Conservation (phyloP, 768 basidiomycete species). For the Pleurotus djamor region DNA sequence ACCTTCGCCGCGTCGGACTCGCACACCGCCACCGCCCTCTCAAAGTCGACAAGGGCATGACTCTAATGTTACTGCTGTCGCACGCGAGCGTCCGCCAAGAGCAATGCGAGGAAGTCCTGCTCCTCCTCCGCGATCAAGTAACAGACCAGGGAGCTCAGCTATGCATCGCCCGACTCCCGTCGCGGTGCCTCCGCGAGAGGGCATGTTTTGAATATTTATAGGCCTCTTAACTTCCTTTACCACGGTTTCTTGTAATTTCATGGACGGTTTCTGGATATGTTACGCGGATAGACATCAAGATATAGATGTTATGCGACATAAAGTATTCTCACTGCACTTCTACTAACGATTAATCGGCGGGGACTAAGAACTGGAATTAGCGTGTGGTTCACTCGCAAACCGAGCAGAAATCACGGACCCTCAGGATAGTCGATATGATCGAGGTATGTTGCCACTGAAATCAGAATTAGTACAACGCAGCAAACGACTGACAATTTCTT, state of each 20-base stretch:
- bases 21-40: slow-evolving; percentile 26
- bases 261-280: too few relatives aligned
- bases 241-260: too few relatives aligned
- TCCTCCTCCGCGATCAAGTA: slow-evolving; percentile 63
- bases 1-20: slow-evolving; percentile 27
- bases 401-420: not conserved
- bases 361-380: not conserved
- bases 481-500: slow-evolving; percentile 11
- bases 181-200: slow-evolving; percentile 54
- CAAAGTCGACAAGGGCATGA: slow-evolving; percentile 12
- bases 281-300: too few relatives aligned
- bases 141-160: slow-evolving; percentile 59
- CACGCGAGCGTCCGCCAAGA: slow-evolving; percentile 22
- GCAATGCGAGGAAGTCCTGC: slow-evolving; percentile 40
- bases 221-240: not conserved
- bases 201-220: slow-evolving; percentile 49
- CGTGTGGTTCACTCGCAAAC: not conserved
- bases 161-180: slow-evolving; percentile 48
- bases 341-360: not conserved
- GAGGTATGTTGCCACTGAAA: not conserved
- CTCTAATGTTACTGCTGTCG: not conserved
- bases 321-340: too few relatives aligned
- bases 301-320: too few relatives aligned
- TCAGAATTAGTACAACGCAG: not conserved
- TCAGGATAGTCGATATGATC: not conserved